Conservation (phyloP, 192 early-diverging fungal species). For the Endogone sp. region DNA sequence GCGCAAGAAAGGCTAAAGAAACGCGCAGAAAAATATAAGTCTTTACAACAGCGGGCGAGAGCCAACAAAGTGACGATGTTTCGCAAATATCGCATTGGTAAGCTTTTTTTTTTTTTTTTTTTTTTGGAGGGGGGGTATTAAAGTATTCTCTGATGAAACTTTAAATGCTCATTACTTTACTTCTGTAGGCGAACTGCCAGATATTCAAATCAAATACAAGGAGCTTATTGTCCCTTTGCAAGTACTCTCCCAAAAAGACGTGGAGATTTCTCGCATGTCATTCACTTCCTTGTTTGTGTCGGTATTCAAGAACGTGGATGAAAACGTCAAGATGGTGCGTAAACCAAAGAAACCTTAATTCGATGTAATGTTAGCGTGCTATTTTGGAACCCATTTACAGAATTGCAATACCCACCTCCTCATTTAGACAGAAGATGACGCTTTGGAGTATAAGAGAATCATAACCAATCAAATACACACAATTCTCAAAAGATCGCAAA, state of each 20-base stretch:
- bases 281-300: slow-evolving; percentile 36
- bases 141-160: too few species aligned
- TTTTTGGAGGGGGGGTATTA: not conserved
- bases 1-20: slow-evolving; percentile 39
- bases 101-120: not conserved
- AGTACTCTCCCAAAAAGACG: slow-evolving; percentile 50
- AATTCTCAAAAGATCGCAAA: slow-evolving; percentile 29
- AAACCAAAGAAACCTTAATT: not conserved
- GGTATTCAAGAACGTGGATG: slow-evolving; percentile 23
- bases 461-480: slow-evolving; percentile 20
- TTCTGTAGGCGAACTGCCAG: slow-evolving; percentile 65
- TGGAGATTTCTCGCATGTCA: slow-evolving; percentile 51
- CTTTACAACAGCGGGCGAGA: slow-evolving; percentile 38
- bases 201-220: slow-evolving; percentile 64
- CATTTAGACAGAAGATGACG: slow-evolving; percentile 24
- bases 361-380: too few species aligned
- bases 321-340: slow-evolving; percentile 26
- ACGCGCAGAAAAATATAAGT: slow-evolving; percentile 16
- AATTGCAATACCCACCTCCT: too few species aligned
- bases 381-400: too few species aligned
- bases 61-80: slow-evolving; percentile 53
- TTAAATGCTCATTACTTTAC: not conserved
- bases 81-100: slow-evolving; percentile 53
- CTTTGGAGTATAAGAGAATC: slow-evolving; percentile 16
- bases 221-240: slow-evolving; percentile 70